Evolutionary conservation across 2,329 filamentous ascomycete species (phyloP), one percentile per base, ranked within the genome.

Genomic region (Trichoderma sp.): DNA sequence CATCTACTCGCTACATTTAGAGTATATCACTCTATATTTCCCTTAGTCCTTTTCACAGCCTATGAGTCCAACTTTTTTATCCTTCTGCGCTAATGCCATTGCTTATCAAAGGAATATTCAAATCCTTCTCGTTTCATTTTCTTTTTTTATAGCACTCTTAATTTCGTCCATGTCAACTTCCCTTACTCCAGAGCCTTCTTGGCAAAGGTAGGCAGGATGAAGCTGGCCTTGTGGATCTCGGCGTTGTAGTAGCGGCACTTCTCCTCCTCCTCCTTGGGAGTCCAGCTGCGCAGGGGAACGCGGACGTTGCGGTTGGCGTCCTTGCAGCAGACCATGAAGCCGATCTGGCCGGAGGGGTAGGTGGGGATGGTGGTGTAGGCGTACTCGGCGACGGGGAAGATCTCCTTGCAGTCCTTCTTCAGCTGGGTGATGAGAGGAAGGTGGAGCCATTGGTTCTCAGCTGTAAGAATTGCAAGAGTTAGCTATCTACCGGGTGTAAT

Each of bases 301-400:
- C 88, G 93, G 79, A 98, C 88, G 83, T 99, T 88, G 81, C 90
- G 89, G 79, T 83, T 89, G 80, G 89, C 85, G 80, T 98, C 95
- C 89, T 99, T 98, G 91, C 88, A 92, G 90, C 96, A 98, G 79
- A 99, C 93, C 94, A 99, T 97, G 91, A 99, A 99, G 80, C 96
- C 96, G 78, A 99, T 99, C 86, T 99, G 96, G 80, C 96, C 96
- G 69, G 93, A 97, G 74, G 96, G 96, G 87, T 99, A 99, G 79
- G 96, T 99, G 70, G 96, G 96, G 82, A 99, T 99, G 77, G 95
- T 98, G 78, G 95, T 98, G 89, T 97, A 99, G 76, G 92, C 96
- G 85, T 98, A 99, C 85, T 99, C 96, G 81, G 92, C 96, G 72
- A 93, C 92, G 73, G 96, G 94, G 91, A 99, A 99, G 82, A 99